Base-by-base conservation (phyloP, 2,329 filamentous ascomycete genomes). In the Neophaeococcomyces aloes region DNA sequence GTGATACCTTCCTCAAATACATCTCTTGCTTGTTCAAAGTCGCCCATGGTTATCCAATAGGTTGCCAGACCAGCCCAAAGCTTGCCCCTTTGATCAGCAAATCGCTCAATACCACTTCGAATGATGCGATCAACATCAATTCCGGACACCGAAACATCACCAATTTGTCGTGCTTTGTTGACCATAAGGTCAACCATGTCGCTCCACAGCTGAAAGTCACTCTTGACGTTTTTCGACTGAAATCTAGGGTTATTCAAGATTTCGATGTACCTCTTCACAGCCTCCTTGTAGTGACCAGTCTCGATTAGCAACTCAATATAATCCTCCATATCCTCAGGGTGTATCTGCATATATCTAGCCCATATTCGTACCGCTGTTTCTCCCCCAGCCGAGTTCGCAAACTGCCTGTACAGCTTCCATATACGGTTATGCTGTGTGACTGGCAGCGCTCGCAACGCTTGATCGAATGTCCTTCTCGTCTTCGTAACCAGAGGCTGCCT, bases 131-230 rank as follows among this genome's bases (percentile, higher is more conserved):
- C 88, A 15, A 94, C 87, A 57, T 94, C 81, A 55, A 96, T 86
- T 25, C 86, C 87, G 13, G 77, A 77, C 56, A 89, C 83, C 50
- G 85, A 76, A 11, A 81, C 80, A 4, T 86, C 83, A 56, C 91
- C 78, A 38, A 98, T 79, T 32, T 93, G 78, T 55, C 81, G 83
- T 3, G 91, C 91, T 61, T 94, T 86, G 47, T 84, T 84, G 33
- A 98, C 93, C 35, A 98, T 71, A 51, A 96, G 63, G 57, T 98
- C 91, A 29, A 96, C 81, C 86, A 98, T 93, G 61, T 98, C 91
- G 51, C 79, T 91, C 91, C 91, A 98, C 38, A 98, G 74, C 63
- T 98, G 87, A 61, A 94, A 98, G 50, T 89, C 86, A 1, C 91
- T 89, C 65, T 94, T 95, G 47, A 85, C 85, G 53, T 91, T 80